These are phyloP conservation scores for Ricinus communis DNA, from an alignment of 345 rosid species.

Conservation along the genomic window DNA sequence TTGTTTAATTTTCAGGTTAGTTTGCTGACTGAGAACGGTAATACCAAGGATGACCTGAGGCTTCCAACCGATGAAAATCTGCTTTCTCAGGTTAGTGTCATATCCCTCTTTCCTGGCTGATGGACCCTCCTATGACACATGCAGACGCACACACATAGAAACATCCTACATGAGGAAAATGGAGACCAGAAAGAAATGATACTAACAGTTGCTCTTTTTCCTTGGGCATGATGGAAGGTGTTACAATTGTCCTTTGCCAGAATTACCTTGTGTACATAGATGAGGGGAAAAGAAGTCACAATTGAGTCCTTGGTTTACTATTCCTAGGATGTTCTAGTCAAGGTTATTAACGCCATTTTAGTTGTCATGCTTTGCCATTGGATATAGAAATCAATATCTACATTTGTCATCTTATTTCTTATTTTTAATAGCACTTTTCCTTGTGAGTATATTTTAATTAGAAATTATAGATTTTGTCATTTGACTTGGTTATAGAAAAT, in stretches of 20 bases:
- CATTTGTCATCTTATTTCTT: too few relatives aligned
- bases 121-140: slow-evolving; percentile 1
- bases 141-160: too few relatives aligned
- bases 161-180: too few relatives aligned
- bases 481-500: too few relatives aligned
- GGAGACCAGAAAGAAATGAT: too few relatives aligned
- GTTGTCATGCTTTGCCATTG: too few relatives aligned
- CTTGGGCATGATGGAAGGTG: background rate
- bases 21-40: slow-evolving; percentile 35
- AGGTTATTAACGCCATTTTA: too few relatives aligned
- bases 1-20: slow-evolving; percentile 22
- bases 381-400: too few relatives aligned
- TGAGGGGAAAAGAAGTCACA: background rate
- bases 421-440: too few relatives aligned
- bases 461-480: too few relatives aligned
- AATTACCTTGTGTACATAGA: background rate
- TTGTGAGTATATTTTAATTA: too few relatives aligned
- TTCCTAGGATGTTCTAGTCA: too few relatives aligned
- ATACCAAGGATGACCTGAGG: slow-evolving; percentile 36
- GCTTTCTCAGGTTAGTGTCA: slow-evolving; percentile 22
- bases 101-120: background rate
- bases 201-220: background rate
- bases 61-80: slow-evolving; percentile 35
- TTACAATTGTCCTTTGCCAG: background rate
- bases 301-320: background rate